These are phyloP conservation scores for Suhomyces kilbournensis DNA, from an alignment of 805 yeast genomes.

Conservation along the genomic window DNA sequence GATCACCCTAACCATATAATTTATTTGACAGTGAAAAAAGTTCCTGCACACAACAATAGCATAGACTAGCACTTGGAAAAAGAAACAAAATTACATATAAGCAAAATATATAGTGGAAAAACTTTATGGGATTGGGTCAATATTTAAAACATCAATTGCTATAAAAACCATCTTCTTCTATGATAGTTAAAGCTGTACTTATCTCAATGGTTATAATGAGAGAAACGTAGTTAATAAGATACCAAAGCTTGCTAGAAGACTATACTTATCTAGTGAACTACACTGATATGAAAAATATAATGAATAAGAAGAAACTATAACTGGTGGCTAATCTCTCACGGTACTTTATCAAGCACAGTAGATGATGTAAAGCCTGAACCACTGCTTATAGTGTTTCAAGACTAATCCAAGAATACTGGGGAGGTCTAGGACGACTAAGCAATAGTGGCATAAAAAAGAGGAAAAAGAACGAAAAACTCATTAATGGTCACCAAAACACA, in stretches of 20 bases:
- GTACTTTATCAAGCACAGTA: not conserved
- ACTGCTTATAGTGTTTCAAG: not conserved
- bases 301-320: not conserved
- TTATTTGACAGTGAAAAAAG: not conserved
- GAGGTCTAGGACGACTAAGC: not conserved
- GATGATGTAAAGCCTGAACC: not conserved
- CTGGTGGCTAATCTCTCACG: not conserved
- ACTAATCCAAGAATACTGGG: not conserved
- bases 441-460: not conserved
- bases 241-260: too few species aligned
- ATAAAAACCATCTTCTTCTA: too few species aligned
- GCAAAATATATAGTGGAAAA: too few species aligned
- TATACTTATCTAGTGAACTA: not conserved
- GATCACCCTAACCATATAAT: not conserved
- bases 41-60: not conserved
- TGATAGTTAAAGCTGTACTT: too few species aligned
- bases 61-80: too few species aligned
- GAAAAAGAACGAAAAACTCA: conserved; percentile 3
- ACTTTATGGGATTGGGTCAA: too few species aligned
- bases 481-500: conserved; percentile 9
- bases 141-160: too few species aligned
- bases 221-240: too few species aligned
- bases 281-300: not conserved
- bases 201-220: too few species aligned
- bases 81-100: too few species aligned